Evolutionary conservation across 2,329 filamentous ascomycete species (phyloP).

Genomic region (Alternaria triticina): DNA sequence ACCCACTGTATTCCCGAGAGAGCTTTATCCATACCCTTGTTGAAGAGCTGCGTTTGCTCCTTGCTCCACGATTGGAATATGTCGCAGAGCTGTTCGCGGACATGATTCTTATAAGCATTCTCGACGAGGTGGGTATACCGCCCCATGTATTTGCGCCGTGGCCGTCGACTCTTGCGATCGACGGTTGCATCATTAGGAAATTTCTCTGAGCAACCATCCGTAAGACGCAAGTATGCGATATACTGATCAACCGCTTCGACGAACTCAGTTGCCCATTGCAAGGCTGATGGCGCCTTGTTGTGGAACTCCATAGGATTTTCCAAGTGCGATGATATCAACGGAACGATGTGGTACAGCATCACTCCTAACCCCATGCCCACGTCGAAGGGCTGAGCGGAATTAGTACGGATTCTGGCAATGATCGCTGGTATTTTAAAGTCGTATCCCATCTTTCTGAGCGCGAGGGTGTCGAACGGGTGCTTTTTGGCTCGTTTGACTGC

Average conservation of each 20-base stretch:
- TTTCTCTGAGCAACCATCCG: slow-evolving; percentile 4
- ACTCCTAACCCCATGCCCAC: slow-evolving; percentile 7
- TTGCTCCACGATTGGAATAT: slow-evolving; percentile 8
- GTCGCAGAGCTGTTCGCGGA: slow-evolving; percentile 7
- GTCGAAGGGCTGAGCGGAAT: slow-evolving; percentile 5
- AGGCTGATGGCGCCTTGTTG: neutral
- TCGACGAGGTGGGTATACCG: slow-evolving; percentile 7
- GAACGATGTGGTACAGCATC: slow-evolving; percentile 10
- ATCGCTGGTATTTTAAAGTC: neutral
- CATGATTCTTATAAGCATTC: slow-evolving; percentile 1
- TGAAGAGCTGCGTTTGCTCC: slow-evolving; percentile 20
- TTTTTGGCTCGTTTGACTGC: neutral
- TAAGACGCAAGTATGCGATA: slow-evolving; percentile 2
- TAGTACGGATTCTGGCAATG: neutral
- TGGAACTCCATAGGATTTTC: slow-evolving; percentile 9
- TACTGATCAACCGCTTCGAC: slow-evolving; percentile 10
- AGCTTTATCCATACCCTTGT: slow-evolving; percentile 23
- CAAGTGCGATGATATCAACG: slow-evolving; percentile 7
- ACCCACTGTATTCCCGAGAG: slow-evolving; percentile 10
- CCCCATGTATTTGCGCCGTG: slow-evolving; percentile 6
- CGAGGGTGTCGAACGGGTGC: neutral
- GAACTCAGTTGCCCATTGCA: slow-evolving; percentile 2
- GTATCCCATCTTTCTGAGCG: neutral
- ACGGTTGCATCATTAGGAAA: neutral
- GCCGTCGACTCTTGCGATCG: neutral